Evolutionary conservation across 768 basidiomycete genomes (phyloP).

Genomic region (Boletus coccyginus): DNA sequence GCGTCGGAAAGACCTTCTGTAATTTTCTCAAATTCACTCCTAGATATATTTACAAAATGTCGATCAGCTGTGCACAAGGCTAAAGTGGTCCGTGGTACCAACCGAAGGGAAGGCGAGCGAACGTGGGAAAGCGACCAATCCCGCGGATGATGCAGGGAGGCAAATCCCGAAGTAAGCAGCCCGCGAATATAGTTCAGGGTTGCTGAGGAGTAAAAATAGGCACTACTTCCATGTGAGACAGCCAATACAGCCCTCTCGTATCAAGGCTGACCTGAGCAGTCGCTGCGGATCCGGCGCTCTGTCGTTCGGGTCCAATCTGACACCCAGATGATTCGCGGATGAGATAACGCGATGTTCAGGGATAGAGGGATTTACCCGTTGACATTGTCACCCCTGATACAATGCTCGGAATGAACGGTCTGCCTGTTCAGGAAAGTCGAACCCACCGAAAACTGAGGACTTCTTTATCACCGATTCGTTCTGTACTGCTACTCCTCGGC

Average conservation of each 20-base stretch:
- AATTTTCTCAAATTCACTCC: slow-evolving; percentile 82
- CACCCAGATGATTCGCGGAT: not conserved
- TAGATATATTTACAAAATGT: slow-evolving; percentile 26
- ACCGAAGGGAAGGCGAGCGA: slow-evolving; percentile 75
- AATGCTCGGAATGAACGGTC: not conserved
- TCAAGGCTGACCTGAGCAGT: slow-evolving; percentile 56
- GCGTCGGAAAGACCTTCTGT: slow-evolving; percentile 85
- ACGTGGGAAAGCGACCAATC: slow-evolving; percentile 94
- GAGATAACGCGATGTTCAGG: not conserved
- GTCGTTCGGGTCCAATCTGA: slow-evolving; percentile 63
- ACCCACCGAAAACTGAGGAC: slow-evolving; percentile 84
- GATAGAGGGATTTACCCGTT: slow-evolving; percentile 61
- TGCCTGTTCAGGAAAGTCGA: not conserved
- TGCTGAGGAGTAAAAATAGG: slow-evolving; percentile 94
- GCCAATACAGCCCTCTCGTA: not conserved
- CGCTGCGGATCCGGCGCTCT: slow-evolving; percentile 90
- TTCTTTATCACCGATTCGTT: slow-evolving; percentile 71
- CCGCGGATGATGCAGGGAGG: slow-evolving; percentile 84
- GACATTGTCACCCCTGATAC: slow-evolving; percentile 86
- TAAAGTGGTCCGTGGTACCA: slow-evolving; percentile 16
- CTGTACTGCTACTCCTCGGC: slow-evolving; percentile 81
- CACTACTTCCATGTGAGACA: slow-evolving; percentile 43
- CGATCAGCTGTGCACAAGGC: slow-evolving; percentile 12
- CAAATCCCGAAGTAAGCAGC: slow-evolving; percentile 89
- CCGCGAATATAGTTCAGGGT: slow-evolving; percentile 92